Evolutionary conservation across 176 grass and related monocot species (phyloP).

Genomic region (Poa pratensis): DNA sequence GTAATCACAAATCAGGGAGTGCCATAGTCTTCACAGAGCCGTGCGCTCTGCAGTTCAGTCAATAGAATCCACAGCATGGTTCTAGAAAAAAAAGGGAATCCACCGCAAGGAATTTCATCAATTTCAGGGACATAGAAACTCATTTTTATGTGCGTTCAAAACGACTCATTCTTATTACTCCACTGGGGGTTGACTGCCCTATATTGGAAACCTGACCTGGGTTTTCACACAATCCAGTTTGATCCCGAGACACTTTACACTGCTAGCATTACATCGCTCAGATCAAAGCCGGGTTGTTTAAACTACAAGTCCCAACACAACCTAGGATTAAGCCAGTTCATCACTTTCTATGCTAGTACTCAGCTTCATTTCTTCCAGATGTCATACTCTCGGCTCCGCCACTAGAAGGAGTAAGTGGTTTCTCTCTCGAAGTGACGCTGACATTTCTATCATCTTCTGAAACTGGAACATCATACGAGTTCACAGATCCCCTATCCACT

Average conservation of each 20-base stretch:
- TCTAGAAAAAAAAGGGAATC: too few species aligned
- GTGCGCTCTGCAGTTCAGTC: background rate
- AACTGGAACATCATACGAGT: conserved; percentile 1
- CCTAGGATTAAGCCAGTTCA: background rate
- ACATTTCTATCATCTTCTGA: background rate
- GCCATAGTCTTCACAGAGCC: background rate
- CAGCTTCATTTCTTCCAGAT: conserved; percentile 12
- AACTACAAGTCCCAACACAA: background rate
- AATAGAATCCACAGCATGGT: background rate
- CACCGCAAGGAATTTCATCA: background rate
- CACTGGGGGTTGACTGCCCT: background rate
- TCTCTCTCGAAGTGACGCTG: background rate
- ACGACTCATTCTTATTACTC: background rate
- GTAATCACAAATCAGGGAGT: background rate
- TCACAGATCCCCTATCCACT: conserved; percentile 18
- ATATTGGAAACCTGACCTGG: background rate
- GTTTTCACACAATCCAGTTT: background rate
- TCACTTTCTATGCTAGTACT: background rate
- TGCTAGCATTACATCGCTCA: background rate
- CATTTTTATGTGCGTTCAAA: background rate
- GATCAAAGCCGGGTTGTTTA: background rate
- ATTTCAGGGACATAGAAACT: background rate
- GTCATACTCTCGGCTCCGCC: background rate
- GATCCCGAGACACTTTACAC: background rate
- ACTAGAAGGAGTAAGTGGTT: conserved; percentile 7